These are phyloP conservation scores for Diaporthe longicolla DNA, from an alignment of 2,329 filamentous ascomycete genomes.

Conservation along the genomic window DNA sequence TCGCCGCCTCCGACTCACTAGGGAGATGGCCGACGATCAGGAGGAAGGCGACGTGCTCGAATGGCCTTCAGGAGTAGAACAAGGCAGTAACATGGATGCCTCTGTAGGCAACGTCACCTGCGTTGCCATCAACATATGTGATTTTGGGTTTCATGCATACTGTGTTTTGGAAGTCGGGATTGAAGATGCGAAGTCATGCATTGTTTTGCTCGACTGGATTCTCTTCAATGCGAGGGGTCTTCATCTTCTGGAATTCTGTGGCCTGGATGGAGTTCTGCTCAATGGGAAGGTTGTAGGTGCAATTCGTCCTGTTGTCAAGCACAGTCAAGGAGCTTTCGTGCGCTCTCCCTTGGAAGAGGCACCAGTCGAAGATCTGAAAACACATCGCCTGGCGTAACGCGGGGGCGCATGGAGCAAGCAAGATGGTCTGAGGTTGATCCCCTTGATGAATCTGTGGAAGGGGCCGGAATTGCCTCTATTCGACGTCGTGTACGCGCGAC, in stretches of 20 bases:
- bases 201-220: conserved; percentile 18
- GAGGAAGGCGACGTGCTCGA: conserved; percentile 22
- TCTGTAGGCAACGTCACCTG: conserved; percentile 10
- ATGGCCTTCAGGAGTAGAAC: conserved; percentile 8
- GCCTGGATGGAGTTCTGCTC: neutral
- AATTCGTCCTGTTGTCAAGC: conserved; percentile 9
- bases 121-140: conserved; percentile 17
- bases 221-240: neutral
- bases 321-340: neutral
- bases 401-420: no score
- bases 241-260: conserved; percentile 7
- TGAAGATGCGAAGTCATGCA: conserved; percentile 9
- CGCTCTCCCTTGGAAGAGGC: no score
- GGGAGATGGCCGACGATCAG: conserved; percentile 19
- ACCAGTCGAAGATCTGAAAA: no score
- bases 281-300: neutral
- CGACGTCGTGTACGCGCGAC: no score
- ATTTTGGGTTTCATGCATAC: conserved; percentile 7
- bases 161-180: conserved; percentile 22
- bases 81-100: neutral
- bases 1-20: neutral
- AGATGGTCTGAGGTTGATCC: no score
- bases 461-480: no score
- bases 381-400: no score
- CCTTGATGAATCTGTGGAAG: no score